These are phyloP conservation scores for Epichloe sylvatica DNA, from an alignment of 2,329 filamentous ascomycete species.

Conservation along the genomic window DNA sequence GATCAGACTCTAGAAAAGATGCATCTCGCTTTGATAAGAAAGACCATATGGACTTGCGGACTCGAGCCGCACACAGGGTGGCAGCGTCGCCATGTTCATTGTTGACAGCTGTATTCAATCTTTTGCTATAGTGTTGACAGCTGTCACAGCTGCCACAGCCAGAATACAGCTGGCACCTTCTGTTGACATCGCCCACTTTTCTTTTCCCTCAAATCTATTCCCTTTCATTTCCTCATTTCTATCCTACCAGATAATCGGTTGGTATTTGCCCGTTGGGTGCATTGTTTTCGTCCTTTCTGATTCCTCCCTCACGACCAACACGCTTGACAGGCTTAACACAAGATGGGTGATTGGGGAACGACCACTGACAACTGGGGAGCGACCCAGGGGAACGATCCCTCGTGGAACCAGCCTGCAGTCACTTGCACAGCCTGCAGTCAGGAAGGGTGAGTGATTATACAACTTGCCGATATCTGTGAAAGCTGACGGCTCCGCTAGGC, in stretches of 20 bases:
- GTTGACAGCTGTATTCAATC: neutral
- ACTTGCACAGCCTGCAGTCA: constrained; percentile 4
- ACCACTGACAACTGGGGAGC: constrained; percentile 4
- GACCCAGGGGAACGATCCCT: neutral
- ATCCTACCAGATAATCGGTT: neutral
- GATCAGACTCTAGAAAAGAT: no score
- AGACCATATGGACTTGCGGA: no score
- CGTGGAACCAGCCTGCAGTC: constrained; percentile 2
- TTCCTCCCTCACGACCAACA: neutral
- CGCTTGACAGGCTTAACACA: neutral
- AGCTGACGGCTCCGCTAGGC: constrained; percentile 1
- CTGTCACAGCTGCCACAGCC: neutral
- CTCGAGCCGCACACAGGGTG: no score
- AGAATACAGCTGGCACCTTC: neutral
- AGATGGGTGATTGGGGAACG: constrained; percentile 3
- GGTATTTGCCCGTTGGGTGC: neutral
- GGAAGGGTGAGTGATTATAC: constrained; percentile 4
- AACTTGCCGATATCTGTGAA: neutral
- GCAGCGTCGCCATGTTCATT: neutral
- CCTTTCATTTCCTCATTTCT: neutral
- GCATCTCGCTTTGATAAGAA: no score
- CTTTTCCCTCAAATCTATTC: neutral
- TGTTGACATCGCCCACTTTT: neutral
- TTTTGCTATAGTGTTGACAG: neutral
- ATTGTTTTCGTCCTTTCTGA: neutral